phyloP scores from a whole-genome alignment of 805 yeast species.

The Starmerella apicola region DNA sequence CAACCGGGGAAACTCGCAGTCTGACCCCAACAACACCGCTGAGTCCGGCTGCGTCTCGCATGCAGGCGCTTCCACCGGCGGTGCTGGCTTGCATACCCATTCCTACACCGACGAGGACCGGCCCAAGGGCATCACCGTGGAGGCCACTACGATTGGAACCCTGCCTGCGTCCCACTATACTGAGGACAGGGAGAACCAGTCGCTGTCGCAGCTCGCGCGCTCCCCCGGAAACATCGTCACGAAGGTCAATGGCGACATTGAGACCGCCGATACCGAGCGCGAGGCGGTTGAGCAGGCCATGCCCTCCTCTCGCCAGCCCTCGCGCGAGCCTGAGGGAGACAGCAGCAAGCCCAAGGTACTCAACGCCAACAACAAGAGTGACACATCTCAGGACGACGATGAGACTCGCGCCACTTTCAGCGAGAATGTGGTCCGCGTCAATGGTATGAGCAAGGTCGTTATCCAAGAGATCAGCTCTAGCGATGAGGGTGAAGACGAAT shows the following conservation, averaged over 20 bases:
- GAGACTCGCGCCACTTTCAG: constrained; percentile 35
- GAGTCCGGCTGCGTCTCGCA: too few species aligned
- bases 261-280: constrained; percentile 14
- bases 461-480: constrained; percentile 28
- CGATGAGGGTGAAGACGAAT: constrained; percentile 3
- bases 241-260: constrained; percentile 3
- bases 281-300: constrained; percentile 17
- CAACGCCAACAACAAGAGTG: not conserved
- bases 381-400: constrained; percentile 12
- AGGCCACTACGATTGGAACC: not conserved
- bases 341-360: not conserved
- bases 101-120: not conserved
- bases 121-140: not conserved
- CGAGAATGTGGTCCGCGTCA: constrained; percentile 70
- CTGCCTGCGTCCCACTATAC: too few species aligned
- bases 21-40: too few species aligned
- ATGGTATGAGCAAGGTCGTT: constrained; percentile 76
- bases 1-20: too few species aligned
- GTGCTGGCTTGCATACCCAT: not conserved
- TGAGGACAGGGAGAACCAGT: not conserved
- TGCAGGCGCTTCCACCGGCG: too few species aligned
- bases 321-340: not conserved
- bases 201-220: constrained; percentile 5
- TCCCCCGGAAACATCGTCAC: constrained; percentile 15
- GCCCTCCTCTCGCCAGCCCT: not conserved